Conservation (phyloP, 306 rosid species). For the Luffa acutangula region DNA sequence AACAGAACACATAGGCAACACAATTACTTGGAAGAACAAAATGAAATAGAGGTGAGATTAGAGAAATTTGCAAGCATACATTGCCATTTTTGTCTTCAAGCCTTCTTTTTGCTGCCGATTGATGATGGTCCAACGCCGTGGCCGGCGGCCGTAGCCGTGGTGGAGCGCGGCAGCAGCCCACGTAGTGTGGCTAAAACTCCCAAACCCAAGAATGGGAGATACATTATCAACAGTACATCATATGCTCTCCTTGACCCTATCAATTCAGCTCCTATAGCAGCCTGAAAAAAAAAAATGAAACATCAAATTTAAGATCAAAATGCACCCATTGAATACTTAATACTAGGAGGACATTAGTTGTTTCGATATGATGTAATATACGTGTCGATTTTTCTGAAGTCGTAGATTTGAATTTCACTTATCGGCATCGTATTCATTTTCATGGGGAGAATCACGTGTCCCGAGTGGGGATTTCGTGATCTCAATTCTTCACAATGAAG, state of each 20-base stretch:
- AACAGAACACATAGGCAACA: no score
- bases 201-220: slow-evolving; percentile 45
- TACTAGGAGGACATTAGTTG: no score
- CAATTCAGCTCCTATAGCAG: slow-evolving; percentile 43
- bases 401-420: no score
- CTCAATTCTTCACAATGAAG: no score
- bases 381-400: no score
- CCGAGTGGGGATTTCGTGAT: no score
- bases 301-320: neutral
- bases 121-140: slow-evolving; percentile 24
- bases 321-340: no score
- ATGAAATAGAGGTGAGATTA: neutral
- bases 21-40: neutral
- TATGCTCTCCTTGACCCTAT: slow-evolving; percentile 44
- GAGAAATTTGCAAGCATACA: neutral
- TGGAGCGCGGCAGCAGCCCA: slow-evolving; percentile 37
- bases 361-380: no score
- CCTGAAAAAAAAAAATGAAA: slow-evolving; percentile 27
- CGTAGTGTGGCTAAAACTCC: slow-evolving; percentile 41
- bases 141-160: slow-evolving; percentile 6
- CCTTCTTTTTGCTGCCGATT: slow-evolving; percentile 34
- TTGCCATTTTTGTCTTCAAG: slow-evolving; percentile 15
- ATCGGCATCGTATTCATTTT: no score
- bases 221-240: slow-evolving; percentile 31
- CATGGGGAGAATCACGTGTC: no score